phyloP scores from a whole-genome alignment of 139 green algal genomes.

The Spirogloea muscicola region DNA sequence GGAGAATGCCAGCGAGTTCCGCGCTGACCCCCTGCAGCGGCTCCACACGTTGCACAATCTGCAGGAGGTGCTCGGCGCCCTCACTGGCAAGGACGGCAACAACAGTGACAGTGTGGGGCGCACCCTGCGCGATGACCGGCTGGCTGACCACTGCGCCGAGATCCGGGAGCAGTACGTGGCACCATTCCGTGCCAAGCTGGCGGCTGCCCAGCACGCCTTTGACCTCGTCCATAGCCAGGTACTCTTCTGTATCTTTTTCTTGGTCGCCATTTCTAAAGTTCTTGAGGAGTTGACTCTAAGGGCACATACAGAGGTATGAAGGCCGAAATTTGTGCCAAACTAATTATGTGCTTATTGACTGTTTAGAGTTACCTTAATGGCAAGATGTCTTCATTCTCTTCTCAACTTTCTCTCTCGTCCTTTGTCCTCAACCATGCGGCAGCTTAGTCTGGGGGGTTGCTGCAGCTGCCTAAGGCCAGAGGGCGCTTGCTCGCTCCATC shows the following conservation, averaged over 20 bases:
- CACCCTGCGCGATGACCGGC: conserved; percentile 24
- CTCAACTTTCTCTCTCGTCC: not conserved
- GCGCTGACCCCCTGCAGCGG: conserved; percentile 73
- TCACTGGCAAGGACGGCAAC: not conserved
- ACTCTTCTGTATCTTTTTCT: not conserved
- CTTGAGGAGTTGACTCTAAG: not conserved
- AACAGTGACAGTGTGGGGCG: not conserved
- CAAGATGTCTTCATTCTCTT: not conserved
- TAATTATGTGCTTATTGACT: not conserved
- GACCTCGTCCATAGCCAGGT: not conserved
- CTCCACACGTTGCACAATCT: conserved; percentile 87
- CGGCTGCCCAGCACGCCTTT: not conserved
- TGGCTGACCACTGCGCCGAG: conserved; percentile 9
- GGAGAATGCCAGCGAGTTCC: conserved; percentile 44
- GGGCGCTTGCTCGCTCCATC: too few species aligned
- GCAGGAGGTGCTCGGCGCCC: not conserved
- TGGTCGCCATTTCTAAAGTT: not conserved
- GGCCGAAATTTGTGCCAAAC: not conserved
- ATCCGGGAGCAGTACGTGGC: conserved; percentile 25
- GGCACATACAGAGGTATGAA: not conserved
- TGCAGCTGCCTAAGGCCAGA: too few species aligned
- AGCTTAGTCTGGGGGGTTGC: too few species aligned
- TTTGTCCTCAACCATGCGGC: too few species aligned
- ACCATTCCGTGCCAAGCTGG: conserved; percentile 11
- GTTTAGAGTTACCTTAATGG: not conserved